phyloP scores from a whole-genome alignment of 495 filamentous ascomycete species.

The Aspergillus coremiiformis region DNA sequence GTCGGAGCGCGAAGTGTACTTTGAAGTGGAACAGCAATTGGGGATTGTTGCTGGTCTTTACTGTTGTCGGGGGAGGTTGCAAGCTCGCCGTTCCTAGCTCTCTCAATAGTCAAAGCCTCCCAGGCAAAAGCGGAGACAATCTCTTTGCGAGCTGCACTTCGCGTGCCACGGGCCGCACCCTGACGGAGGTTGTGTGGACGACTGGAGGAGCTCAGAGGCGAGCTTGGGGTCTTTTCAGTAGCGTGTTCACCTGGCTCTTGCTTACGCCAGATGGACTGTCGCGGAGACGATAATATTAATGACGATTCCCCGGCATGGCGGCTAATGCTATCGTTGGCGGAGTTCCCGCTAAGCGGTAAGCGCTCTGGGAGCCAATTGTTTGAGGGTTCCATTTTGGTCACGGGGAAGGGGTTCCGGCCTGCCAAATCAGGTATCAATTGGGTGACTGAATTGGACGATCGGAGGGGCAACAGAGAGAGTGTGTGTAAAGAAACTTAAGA shows the following conservation, averaged over 20 bases:
- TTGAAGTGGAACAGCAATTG: slow-evolving; percentile 3
- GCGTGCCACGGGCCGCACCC: slow-evolving; percentile 22
- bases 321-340: slow-evolving; percentile 8
- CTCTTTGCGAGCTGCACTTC: slow-evolving; percentile 12
- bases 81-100: slow-evolving; percentile 6
- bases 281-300: slow-evolving; percentile 4
- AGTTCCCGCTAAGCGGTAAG: slow-evolving; percentile 7
- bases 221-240: neutral
- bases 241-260: neutral
- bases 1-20: neutral
- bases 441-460: neutral
- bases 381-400: slow-evolving; percentile 13
- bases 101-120: slow-evolving; percentile 18
- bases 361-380: slow-evolving; percentile 17
- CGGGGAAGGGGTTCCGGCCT: slow-evolving; percentile 10
- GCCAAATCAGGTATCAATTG: slow-evolving; percentile 7
- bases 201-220: slow-evolving; percentile 3
- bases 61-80: slow-evolving; percentile 1
- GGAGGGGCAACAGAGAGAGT: slow-evolving; percentile 2
- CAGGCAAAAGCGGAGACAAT: slow-evolving; percentile 18
- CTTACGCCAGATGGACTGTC: neutral
- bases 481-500: neutral
- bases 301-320: slow-evolving; percentile 1
- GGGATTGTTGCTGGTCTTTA: neutral
- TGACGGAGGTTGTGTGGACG: slow-evolving; percentile 13